Base-by-base conservation (phyloP, 257 asterid genomes). In the Plantago major region DNA sequence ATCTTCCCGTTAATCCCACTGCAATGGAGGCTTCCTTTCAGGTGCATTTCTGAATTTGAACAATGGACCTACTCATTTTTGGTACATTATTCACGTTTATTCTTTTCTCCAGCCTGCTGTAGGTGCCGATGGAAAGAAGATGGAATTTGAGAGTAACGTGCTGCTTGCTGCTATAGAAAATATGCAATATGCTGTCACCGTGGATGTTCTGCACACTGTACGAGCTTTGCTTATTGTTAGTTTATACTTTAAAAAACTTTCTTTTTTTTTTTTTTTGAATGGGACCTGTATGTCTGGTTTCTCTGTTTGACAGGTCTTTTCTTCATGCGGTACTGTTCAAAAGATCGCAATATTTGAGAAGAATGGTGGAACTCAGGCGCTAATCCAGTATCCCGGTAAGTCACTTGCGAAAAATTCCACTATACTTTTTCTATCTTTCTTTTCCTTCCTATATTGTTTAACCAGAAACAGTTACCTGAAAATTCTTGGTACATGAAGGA, bases 341-440 rank as follows among this genome's bases (percentile, higher is more conserved):
- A 89, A 89, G 85, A 86, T 89, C 49, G 93, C 92, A 64, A 89
- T 89, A 57, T 89, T 89, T 74, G 96, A 89, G 77, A 85, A 89
- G 86, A 86, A 81, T 71, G 95, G 93, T 70, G 95, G 82, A 67
- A 89, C 95, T 46, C 96, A 86, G 78, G 95, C 90, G 47, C 70
- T 89, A 57, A 62, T 86, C 57, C 95, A 89, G 65, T 86, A 83
- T 76, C 85, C 96, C 43, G 95, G 96, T 83, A 69, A 68, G 83
- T 69, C 70, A n/a, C 60, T 64, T 58, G 60, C 65, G 42, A 59
- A 55, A 22, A 22, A 22, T 22, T n/a, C 42, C 64, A 18, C 44
- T 52, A 55, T 15, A 45, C 56, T 52, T 4, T 33, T 11, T 57
- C 64, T 45, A 11, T 26, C 33, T 26, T 54, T 22, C 26, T 22